Conservation (phyloP, 306 rosid genomes). For the Dicorynia guianensis region DNA sequence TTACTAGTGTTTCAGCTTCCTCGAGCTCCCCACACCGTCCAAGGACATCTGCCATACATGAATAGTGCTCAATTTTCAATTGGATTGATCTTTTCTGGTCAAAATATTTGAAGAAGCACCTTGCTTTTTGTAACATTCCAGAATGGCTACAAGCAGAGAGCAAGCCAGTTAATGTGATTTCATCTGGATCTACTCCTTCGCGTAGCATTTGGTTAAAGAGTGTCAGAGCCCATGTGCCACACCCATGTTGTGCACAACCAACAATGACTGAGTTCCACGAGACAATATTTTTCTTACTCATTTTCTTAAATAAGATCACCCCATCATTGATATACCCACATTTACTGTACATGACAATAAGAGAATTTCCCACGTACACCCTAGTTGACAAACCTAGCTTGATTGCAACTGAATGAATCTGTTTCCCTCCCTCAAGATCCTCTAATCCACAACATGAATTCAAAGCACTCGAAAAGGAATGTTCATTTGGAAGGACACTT, state of each 20-base stretch:
- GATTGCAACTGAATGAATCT: slow-evolving; percentile 52
- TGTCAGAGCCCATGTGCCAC: slow-evolving; percentile 63
- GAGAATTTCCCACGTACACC: slow-evolving; percentile 75
- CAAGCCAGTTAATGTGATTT: slow-evolving; percentile 79
- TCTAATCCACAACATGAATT: slow-evolving; percentile 85
- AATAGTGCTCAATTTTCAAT: slow-evolving; percentile 74
- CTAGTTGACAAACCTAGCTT: slow-evolving; percentile 68
- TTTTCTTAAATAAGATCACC: slow-evolving; percentile 58
- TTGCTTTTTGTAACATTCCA: slow-evolving; percentile 79
- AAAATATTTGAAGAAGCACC: slow-evolving; percentile 62
- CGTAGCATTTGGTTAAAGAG: slow-evolving; percentile 72
- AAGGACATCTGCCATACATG: slow-evolving; percentile 81
- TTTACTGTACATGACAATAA: slow-evolving; percentile 79
- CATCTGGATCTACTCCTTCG: slow-evolving; percentile 62
- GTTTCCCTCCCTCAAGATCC: slow-evolving; percentile 74
- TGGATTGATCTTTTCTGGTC: slow-evolving; percentile 42
- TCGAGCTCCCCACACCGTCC: slow-evolving; percentile 78
- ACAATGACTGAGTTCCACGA: slow-evolving; percentile 81
- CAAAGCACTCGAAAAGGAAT: slow-evolving; percentile 84
- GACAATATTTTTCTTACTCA: slow-evolving; percentile 62
- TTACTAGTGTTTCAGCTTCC: slow-evolving; percentile 74
- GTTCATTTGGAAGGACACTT: slow-evolving; percentile 68
- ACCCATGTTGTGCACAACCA: slow-evolving; percentile 86
- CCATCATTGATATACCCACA: slow-evolving; percentile 74
- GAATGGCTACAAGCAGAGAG: slow-evolving; percentile 87